Base-by-base conservation (phyloP, 352 stramenopile genomes). In the Phytophthora europaea region DNA sequence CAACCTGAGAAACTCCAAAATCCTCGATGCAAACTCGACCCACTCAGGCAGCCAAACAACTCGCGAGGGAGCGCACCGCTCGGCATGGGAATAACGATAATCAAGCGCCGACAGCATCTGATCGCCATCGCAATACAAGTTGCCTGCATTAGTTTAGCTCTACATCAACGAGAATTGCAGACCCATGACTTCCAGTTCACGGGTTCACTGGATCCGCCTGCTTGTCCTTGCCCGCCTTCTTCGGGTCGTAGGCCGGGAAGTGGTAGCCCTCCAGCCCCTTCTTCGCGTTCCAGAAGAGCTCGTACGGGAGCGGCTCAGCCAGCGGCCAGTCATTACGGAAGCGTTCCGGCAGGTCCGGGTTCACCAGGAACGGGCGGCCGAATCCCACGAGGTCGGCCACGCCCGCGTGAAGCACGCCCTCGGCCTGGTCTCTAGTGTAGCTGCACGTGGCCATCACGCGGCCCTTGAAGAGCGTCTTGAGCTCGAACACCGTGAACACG, bases 401-500 rank as follows among this genome's bases (percentile, higher is more conserved):
- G 20, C 77, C 77, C 2, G 63, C 70, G 43, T 76, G 77, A 8
- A 84, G 36, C 50, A 72, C 74, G 15, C 77, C 77, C 47, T 84
- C 77, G 15, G 69, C 77, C 56, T 67, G 71, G 61, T 84, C 77
- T 26, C 71, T 66, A 52, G 77, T 84, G 71, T 80, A 81, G 63
- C 70, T 79, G 67, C 65, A 73, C 7, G 52, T 79, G 40, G 63
- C 62, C 62, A 82, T 73, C 6, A 79, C 64, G 4, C 36, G 59
- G 7, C 60, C 75, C 36, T 77, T 69, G 63, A 82, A 77, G 4
- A 72, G 59, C 26, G 52, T 70, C 68, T 83, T 83, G 43, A 70
- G 52, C 3, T 83, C 72, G 20, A 78, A 67, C 43, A 77, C 31
- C 22, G 72, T 75, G 47, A 82, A 67, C 3, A 77, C 31, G 7